Conservation (phyloP, 441 rosid species). For the Gossypium davidsonii region DNA sequence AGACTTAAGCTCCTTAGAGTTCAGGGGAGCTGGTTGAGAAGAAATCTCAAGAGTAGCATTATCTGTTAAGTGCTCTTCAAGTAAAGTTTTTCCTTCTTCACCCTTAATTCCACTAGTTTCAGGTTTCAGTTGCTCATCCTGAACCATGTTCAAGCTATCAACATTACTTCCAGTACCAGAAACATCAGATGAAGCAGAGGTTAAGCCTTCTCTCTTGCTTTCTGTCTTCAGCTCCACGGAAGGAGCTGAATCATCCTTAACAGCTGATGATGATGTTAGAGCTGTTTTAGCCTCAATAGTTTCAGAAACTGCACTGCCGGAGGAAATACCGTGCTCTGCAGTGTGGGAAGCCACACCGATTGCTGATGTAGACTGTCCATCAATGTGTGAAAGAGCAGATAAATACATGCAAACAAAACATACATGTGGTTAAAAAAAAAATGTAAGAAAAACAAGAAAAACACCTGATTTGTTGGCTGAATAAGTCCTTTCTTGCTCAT, state of each 20-base stretch:
- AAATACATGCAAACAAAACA: conserved; percentile 14
- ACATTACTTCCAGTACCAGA: conserved; percentile 24
- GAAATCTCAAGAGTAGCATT: conserved; percentile 24
- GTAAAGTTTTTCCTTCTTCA: conserved; percentile 8
- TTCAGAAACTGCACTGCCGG: conserved; percentile 29
- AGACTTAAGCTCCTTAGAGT: conserved; percentile 23
- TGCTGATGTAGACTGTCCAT: conserved; percentile 25
- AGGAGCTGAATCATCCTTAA: conserved; percentile 21
- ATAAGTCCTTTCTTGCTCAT: conserved; percentile 35
- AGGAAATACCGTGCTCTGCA: conserved; percentile 27
- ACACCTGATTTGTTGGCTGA: conserved; percentile 46
- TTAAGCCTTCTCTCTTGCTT: conserved; percentile 26
- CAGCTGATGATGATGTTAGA: conserved; percentile 17
- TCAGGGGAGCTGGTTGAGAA: conserved; percentile 20
- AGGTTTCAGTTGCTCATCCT: conserved; percentile 27
- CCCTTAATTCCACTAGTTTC: conserved; percentile 23
- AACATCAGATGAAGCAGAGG: conserved; percentile 29
- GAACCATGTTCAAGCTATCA: conserved; percentile 8
- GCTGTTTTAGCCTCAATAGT: conserved; percentile 29
- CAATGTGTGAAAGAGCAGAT: conserved; percentile 25
- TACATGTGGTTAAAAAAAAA: background rate
- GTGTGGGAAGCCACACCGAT: conserved; percentile 19
- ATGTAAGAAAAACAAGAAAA: background rate
- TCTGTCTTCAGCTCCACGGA: conserved; percentile 28
- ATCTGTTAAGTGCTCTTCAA: conserved; percentile 26